Conservation (phyloP, 2,329 filamentous ascomycete species). For the Ceratocystis eucalypticola region DNA sequence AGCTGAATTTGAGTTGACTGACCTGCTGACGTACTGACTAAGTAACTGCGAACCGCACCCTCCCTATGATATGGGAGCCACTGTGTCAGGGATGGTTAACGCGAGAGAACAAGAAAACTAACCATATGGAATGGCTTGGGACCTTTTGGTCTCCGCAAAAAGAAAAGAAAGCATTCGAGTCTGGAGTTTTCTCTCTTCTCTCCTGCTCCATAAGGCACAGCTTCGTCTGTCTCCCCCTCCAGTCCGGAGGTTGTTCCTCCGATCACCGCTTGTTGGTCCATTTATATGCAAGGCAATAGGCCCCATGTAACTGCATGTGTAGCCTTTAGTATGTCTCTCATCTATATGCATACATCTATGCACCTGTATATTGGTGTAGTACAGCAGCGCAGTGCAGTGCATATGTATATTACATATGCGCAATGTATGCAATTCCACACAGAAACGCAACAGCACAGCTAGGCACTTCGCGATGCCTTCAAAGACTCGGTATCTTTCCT, state of each 20-base stretch:
- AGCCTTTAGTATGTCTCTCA: no score
- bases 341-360: background rate
- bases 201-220: no score
- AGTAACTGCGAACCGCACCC: background rate
- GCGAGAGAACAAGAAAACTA: background rate
- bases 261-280: background rate
- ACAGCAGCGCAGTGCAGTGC: background rate
- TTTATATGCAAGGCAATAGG: background rate
- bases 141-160: no score
- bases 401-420: background rate
- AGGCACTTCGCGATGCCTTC: no score
- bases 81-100: no score
- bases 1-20: background rate
- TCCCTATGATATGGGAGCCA: background rate
- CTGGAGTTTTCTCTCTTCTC: no score
- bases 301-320: background rate
- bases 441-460: no score
- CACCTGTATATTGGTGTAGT: background rate
- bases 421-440: background rate
- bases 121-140: no score
- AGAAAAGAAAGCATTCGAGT: no score
- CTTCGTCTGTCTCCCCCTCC: background rate
- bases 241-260: background rate
- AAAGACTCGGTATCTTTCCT: no score
- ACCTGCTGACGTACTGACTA: background rate